Base-by-base conservation (phyloP, 805 yeast species). In the Ogataea methanolica region DNA sequence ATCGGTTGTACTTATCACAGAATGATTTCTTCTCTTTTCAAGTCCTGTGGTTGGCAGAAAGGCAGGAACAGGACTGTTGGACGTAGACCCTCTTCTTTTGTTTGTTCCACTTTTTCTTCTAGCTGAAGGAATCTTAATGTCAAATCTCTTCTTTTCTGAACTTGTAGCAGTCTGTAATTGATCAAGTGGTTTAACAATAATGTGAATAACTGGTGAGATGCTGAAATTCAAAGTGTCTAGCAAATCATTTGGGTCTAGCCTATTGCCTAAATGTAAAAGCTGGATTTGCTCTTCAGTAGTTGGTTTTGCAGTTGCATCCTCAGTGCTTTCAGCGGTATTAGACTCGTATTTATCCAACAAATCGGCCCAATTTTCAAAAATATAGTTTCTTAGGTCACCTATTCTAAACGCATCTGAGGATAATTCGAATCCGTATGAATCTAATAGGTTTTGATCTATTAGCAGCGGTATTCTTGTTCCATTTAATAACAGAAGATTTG, bases 101-200 rank as follows among this genome's bases (percentile, higher is more conserved):
- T 29, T 36, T 12, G 21, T 29, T 8, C 38, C 19, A 26, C 50
- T 49, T 36, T 47, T 56, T 37, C 45, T 51, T 31, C 52, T 38
- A 6, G 47, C 48, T 19, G 43, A 36, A 15, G 52, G 39, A 15
- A 53, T 43, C 37, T 52, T 54, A 11, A 58, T 22, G 29, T 61
- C 62, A 31, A 58, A 52, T 40, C 44, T 56, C 42, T 53, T 52
- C 37, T 55, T 57, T 14, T 55, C 57, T 9, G 29, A 39, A 23
- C 4, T 23, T 15, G 45, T 9, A n/a, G 17, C 26, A 16, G 42
- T 21, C 17, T 39, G 50, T 8, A 57, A 37, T 46, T 55, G 56
- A 15, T 61, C 65, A 7, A 49, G 21, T 2, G 67, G 66, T 46
- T 55, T 64, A n/a, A 66, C 51, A 2, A 64, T 42, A n/a, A 66